Conservation (phyloP, 805 yeast species). For the Kluyveromyces nonfermentans region DNA sequence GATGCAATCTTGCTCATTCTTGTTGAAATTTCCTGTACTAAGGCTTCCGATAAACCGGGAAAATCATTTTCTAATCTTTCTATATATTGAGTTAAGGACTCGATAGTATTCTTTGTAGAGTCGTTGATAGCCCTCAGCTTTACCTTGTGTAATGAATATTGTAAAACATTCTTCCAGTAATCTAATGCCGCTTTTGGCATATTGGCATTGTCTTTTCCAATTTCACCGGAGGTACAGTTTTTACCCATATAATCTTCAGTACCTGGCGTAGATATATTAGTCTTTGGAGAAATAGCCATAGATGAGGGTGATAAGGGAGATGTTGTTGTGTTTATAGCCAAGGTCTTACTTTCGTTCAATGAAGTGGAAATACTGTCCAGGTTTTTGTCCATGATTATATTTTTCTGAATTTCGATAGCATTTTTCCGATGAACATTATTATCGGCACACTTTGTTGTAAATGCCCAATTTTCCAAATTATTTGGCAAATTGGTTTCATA, state of each 20-base stretch:
- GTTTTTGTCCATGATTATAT: not conserved
- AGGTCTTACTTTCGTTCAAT: not conserved
- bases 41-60: conserved; percentile 59
- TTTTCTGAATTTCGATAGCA: not conserved
- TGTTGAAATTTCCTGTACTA: conserved; percentile 51
- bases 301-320: conserved; percentile 11
- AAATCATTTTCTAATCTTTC: conserved; percentile 38
- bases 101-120: conserved; percentile 39
- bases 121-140: conserved; percentile 42
- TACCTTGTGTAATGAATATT: conserved; percentile 39
- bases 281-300: conserved; percentile 10
- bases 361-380: not conserved
- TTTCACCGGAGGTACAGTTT: not conserved
- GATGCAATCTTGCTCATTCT: conserved; percentile 23
- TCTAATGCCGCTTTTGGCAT: conserved; percentile 18
- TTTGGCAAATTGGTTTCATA: conserved; percentile 14
- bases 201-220: not conserved
- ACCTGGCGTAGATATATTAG: conserved; percentile 13
- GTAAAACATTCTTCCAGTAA: conserved; percentile 34
- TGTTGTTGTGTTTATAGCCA: conserved; percentile 1
- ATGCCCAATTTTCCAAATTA: conserved; percentile 4
- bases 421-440: not conserved
- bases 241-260: conserved; percentile 12
- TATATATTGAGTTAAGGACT: conserved; percentile 34
- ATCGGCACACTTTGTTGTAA: conserved; percentile 4